These are phyloP conservation scores for Aristolochia californica DNA, from an alignment of 164 flowering plant species.

Conservation along the genomic window DNA sequence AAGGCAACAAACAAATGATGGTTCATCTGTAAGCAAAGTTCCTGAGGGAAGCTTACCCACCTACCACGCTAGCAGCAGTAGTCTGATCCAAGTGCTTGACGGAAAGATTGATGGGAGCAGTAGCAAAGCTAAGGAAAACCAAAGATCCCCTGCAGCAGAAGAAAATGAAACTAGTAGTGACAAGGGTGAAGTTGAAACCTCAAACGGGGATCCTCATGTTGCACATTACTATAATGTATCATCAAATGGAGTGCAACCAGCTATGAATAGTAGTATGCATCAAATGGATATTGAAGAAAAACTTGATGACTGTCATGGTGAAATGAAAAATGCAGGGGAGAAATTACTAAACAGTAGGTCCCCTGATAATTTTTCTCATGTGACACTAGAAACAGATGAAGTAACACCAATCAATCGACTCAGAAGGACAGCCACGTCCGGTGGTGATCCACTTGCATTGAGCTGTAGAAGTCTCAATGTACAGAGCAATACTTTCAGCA, in stretches of 20 bases:
- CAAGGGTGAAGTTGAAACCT: slow-evolving; percentile 9
- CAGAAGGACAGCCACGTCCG: slow-evolving; percentile 12
- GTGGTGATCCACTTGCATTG: slow-evolving; percentile 15
- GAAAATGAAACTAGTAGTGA: slow-evolving; percentile 7
- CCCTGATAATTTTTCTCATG: background rate
- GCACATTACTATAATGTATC: too few relatives aligned
- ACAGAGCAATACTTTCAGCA: slow-evolving; percentile 14
- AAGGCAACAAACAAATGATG: slow-evolving; percentile 26
- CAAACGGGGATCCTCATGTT: slow-evolving; percentile 5
- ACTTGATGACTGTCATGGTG: slow-evolving; percentile 13
- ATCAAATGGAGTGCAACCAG: too few relatives aligned
- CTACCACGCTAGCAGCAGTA: too few relatives aligned
- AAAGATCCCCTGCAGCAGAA: slow-evolving; percentile 3
- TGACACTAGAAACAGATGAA: slow-evolving; percentile 1
- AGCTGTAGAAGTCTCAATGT: slow-evolving; percentile 17
- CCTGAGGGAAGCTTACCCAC: slow-evolving; percentile 13
- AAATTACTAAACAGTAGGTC: slow-evolving; percentile 7
- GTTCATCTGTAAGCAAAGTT: slow-evolving; percentile 9
- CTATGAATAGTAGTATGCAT: too few relatives aligned
- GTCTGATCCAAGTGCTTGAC: background rate
- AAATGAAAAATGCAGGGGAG: slow-evolving; percentile 13
- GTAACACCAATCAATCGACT: slow-evolving; percentile 12
- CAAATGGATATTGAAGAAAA: too few relatives aligned
- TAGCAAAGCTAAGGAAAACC: slow-evolving; percentile 6
- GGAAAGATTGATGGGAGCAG: background rate